Conservation (phyloP, 2,329 filamentous ascomycete species). For the Pseudocercospora eumusae region DNA sequence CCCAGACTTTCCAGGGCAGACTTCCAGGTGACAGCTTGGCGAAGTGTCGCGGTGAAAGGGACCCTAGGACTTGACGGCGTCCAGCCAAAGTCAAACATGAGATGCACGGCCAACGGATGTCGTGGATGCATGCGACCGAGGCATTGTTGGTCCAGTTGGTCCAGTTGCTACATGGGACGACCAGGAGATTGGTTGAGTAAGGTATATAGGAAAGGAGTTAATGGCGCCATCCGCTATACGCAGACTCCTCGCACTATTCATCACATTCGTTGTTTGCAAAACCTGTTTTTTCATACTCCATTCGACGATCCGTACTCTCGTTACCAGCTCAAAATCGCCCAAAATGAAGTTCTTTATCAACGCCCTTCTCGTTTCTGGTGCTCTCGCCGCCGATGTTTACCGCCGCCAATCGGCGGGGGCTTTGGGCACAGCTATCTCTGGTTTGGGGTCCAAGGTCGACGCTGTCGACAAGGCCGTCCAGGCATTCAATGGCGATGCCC, state of each 20-base stretch:
- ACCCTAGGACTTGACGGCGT: neutral
- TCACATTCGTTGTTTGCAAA: conserved; percentile 6
- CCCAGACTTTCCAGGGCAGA: neutral
- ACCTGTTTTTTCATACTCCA: neutral
- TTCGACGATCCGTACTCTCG: conserved; percentile 11
- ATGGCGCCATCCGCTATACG: neutral
- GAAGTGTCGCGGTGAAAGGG: conserved; percentile 7
- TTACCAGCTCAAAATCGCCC: conserved; percentile 10
- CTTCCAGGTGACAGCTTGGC: neutral
- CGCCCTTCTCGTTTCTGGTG: conserved; percentile 9
- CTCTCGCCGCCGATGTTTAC: conserved; percentile 4
- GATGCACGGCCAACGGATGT: conserved; percentile 3
- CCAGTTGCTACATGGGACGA: conserved; percentile 1
- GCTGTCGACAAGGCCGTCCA: conserved; percentile 7
- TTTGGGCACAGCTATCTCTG: neutral
- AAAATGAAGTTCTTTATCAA: conserved; percentile 10
- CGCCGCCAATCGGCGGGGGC: neutral
- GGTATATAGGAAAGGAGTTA: conserved; percentile 7
- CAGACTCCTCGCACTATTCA: neutral
- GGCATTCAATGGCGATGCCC: conserved; percentile 10
- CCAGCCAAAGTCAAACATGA: conserved; percentile 2
- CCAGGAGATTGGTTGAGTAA: neutral
- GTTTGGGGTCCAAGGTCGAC: neutral
- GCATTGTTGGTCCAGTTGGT: conserved; percentile 4
- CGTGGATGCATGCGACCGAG: conserved; percentile 3